phyloP scores from a whole-genome alignment of 441 rosid genomes.

The Isatis lusitanica region DNA sequence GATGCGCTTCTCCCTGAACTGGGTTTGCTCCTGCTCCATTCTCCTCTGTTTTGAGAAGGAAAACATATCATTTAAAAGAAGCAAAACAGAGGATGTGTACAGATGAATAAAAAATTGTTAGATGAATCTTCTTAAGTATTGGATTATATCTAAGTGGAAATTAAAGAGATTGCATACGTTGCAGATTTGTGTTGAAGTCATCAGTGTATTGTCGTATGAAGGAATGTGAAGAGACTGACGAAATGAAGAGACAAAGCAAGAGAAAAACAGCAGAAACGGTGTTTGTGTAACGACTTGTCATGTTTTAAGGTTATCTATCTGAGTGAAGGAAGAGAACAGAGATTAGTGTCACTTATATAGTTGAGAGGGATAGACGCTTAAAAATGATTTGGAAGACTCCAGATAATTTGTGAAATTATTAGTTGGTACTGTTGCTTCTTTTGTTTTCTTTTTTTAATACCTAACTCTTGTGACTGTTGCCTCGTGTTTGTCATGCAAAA shows the following conservation, averaged over 20 bases:
- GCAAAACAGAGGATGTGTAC: not conserved
- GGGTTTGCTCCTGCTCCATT: not conserved
- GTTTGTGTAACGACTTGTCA: not conserved
- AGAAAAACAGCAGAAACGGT: not conserved
- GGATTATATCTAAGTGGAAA: not conserved
- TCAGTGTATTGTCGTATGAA: conserved; percentile 18
- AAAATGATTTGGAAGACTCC: not conserved
- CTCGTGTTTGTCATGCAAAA: not conserved
- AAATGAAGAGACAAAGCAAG: conserved; percentile 12
- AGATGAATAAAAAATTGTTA: not conserved
- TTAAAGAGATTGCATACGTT: not conserved
- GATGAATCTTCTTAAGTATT: not conserved
- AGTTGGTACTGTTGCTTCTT: not conserved
- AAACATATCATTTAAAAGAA: not conserved
- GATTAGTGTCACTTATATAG: conserved; percentile 1
- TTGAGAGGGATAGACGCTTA: not conserved
- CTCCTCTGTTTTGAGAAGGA: not conserved
- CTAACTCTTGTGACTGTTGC: not conserved
- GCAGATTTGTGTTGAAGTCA: conserved; percentile 11
- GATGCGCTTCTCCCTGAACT: not conserved
- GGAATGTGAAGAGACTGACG: not conserved
- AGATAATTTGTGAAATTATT: not conserved
- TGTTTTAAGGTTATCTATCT: not conserved
- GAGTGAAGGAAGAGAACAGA: not conserved
- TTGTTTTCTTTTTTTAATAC: not conserved